phyloP scores from a whole-genome alignment of 2,329 filamentous ascomycete species.

The Truncatella angustata region DNA sequence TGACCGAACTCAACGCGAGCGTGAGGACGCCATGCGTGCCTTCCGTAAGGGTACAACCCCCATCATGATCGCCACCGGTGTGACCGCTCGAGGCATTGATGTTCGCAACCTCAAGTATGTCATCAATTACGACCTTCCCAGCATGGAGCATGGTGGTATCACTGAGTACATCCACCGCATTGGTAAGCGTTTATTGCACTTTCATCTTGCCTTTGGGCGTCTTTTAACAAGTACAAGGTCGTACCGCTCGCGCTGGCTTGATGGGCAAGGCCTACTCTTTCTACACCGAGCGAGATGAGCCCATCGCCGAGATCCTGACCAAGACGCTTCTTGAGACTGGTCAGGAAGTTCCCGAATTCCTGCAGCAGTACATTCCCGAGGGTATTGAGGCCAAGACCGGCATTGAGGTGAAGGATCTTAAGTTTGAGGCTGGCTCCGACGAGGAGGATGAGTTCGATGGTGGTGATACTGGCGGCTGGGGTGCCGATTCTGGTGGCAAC shows the following conservation, averaged over 20 bases:
- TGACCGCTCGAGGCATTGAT: slow-evolving; percentile 86
- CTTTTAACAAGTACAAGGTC: slow-evolving; percentile 51
- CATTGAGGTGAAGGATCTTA: slow-evolving; percentile 41
- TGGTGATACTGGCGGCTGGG: slow-evolving; percentile 19
- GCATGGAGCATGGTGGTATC: slow-evolving; percentile 74
- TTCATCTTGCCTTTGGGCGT: not conserved
- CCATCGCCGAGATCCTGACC: slow-evolving; percentile 70
- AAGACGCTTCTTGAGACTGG: slow-evolving; percentile 79
- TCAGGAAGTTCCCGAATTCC: slow-evolving; percentile 80
- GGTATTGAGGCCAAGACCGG: slow-evolving; percentile 45
- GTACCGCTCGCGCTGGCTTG: slow-evolving; percentile 91
- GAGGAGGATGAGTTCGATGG: slow-evolving; percentile 38
- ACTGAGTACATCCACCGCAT: slow-evolving; percentile 94
- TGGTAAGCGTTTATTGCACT: slow-evolving; percentile 51
- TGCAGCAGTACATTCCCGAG: slow-evolving; percentile 62
- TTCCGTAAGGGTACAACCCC: slow-evolving; percentile 76
- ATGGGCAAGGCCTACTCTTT: slow-evolving; percentile 84
- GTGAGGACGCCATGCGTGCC: slow-evolving; percentile 84
- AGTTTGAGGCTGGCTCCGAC: slow-evolving; percentile 56
- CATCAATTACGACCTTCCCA: slow-evolving; percentile 89
- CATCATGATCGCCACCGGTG: slow-evolving; percentile 81
- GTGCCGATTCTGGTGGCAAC: slow-evolving; percentile 20
- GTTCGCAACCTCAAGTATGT: slow-evolving; percentile 85
- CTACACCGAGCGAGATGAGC: slow-evolving; percentile 75
- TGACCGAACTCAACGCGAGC: slow-evolving; percentile 84